Evolutionary conservation across 1,139 yeast genomes (phyloP), one percentile per base, ranked within the genome.

Genomic region (Lizanozyma gosingica): DNA sequence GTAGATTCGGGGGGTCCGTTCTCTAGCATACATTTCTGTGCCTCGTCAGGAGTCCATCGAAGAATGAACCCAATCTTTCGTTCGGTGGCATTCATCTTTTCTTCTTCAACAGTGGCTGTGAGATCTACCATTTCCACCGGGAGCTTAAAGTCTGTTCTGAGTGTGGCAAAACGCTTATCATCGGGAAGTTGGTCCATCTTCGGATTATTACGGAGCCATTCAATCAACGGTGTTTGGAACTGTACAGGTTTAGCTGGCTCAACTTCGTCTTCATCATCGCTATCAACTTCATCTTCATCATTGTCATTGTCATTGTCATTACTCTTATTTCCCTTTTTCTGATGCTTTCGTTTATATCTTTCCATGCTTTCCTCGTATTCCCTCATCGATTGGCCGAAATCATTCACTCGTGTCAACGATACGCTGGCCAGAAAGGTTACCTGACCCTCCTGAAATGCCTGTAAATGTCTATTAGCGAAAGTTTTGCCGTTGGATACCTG

Each of bases 391-490:
- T 47, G 46, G 14, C 47, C 44, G 39, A 51, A 50, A 1, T 67
- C 59, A 46, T 70, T 70, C 39, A 53, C 56, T 35, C 49, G 50
- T 8, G 74, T 64, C 36, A 78, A 71, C 2, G 87, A 72, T 4
- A 80, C 60, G 33, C 72, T 72, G 15, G 82, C 75, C 16, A 72
- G 63, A 52, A 73, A 80, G 34, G 72, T 70, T 39, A 79, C 52
- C 15, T 60, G 57, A 11, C 73, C 77, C 17, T 66, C 55, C 55
- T 82, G 88, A 35, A 59, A 62, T 0, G 80, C 84, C 37, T 66
- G 63, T 3, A 83, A 72, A 35, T 76, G 71, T 41, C 84, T 67
- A 39, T 82, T 80, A 37, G 72, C 65, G 53, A 79, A 83, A 45
- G 50, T 79, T 44, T 73, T 76, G 2, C 94, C 94, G 43, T 74